Evolutionary conservation across 1,139 yeast species (phyloP).

Genomic region (Saccharomyces hybrid): DNA sequence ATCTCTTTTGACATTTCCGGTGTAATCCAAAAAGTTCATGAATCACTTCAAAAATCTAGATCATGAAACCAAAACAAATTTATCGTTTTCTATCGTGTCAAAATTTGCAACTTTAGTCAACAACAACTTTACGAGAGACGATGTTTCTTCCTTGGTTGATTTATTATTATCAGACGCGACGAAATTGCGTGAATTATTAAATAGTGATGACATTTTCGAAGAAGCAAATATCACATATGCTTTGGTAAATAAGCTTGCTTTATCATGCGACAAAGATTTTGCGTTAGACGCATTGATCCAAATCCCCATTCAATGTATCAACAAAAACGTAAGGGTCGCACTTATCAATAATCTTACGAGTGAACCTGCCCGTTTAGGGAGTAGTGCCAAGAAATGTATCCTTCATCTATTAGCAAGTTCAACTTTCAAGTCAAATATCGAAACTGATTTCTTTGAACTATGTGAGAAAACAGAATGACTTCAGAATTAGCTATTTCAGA

Average conservation of each 20-base stretch:
- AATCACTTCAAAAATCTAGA: conserved; percentile 17
- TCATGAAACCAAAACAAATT: conserved; percentile 5
- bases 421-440: conserved; percentile 45
- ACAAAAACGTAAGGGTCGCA: conserved; percentile 37
- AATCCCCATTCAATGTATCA: conserved; percentile 48
- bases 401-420: conserved; percentile 40
- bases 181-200: conserved; percentile 19
- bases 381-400: conserved; percentile 15
- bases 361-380: conserved; percentile 5
- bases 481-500: background rate
- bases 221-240: conserved; percentile 35
- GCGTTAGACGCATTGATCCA: conserved; percentile 7
- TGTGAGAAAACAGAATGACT: background rate
- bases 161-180: conserved; percentile 13
- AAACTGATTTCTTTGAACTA: conserved; percentile 35
- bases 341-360: conserved; percentile 26
- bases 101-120: conserved; percentile 55
- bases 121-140: conserved; percentile 26
- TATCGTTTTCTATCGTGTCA: conserved; percentile 32
- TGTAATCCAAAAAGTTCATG: conserved; percentile 30
- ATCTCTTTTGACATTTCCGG: conserved; percentile 27
- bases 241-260: conserved; percentile 19
- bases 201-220: conserved; percentile 36
- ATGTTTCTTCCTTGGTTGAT: conserved; percentile 13
- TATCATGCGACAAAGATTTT: conserved; percentile 4